phyloP scores from a whole-genome alignment of 805 yeast species.

The Cyberlindnera mycetangii region DNA sequence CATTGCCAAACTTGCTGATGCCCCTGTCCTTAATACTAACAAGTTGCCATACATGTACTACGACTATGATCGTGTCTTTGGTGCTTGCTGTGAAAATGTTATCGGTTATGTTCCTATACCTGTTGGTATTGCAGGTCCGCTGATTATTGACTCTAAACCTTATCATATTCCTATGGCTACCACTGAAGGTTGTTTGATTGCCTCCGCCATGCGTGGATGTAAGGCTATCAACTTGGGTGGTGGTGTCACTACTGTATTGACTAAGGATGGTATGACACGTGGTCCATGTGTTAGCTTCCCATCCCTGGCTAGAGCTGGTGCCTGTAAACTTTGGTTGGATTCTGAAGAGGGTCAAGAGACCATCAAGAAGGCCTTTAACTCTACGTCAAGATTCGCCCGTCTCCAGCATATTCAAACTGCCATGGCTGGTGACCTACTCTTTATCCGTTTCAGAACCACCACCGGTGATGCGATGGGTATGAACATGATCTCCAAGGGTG shows the following conservation, averaged over 20 bases:
- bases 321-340: constrained; percentile 92
- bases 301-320: constrained; percentile 81
- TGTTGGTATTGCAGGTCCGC: constrained; percentile 96
- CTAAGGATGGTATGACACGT: constrained; percentile 98
- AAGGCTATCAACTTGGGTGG: constrained; percentile 97
- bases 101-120: constrained; percentile 96
- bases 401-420: constrained; percentile 89
- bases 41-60: constrained; percentile 78
- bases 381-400: constrained; percentile 96
- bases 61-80: constrained; percentile 94
- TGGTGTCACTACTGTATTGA: constrained; percentile 87
- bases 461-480: constrained; percentile 99
- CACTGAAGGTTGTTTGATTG: constrained; percentile 97
- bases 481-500: constrained; percentile 99
- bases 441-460: constrained; percentile 92
- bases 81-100: constrained; percentile 99
- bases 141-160: constrained; percentile 83
- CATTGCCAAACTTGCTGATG: constrained; percentile 78
- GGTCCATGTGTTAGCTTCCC: constrained; percentile 97
- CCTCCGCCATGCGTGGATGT: constrained; percentile 98
- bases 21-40: constrained; percentile 70
- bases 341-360: constrained; percentile 86
- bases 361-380: constrained; percentile 87
- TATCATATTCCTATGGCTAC: constrained; percentile 98
- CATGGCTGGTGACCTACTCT: constrained; percentile 86